These are phyloP conservation scores for Solanum hybrid DNA, from an alignment of 305 asterid genomes.

Conservation along the genomic window DNA sequence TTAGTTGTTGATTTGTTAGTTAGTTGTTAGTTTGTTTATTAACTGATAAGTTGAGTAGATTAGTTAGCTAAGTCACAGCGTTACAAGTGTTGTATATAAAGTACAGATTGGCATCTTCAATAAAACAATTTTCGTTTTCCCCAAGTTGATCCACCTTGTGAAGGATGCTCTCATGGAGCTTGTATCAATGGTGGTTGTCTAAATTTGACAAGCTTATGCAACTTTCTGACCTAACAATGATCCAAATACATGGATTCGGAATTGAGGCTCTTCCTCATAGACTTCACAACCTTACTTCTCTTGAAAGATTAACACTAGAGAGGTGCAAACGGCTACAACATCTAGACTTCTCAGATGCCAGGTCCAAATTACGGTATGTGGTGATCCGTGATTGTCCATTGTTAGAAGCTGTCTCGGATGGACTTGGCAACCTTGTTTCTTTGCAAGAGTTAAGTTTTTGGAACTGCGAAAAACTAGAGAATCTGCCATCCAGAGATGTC, in stretches of 20 bases:
- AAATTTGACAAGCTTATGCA: background rate
- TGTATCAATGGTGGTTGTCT: too few relatives aligned
- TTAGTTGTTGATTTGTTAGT: too few relatives aligned
- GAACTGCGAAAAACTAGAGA: background rate
- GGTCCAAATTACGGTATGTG: background rate
- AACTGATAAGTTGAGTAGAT: too few relatives aligned
- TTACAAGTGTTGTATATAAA: too few relatives aligned
- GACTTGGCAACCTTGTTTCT: background rate
- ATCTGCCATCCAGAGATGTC: background rate
- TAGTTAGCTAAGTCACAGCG: too few relatives aligned
- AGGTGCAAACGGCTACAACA: background rate
- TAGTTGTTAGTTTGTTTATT: too few relatives aligned
- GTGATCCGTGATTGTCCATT: background rate
- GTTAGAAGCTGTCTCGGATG: background rate
- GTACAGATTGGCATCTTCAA: too few relatives aligned
- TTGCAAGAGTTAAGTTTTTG: background rate
- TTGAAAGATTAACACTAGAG: background rate
- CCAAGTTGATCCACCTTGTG: too few relatives aligned
- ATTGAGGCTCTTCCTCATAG: slow-evolving; percentile 6
- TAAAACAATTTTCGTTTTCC: too few relatives aligned
- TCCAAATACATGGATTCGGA: background rate
- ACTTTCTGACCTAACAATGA: background rate
- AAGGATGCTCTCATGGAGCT: too few relatives aligned
- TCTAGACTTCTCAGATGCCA: background rate
- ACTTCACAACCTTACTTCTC: slow-evolving; percentile 13